phyloP scores from a whole-genome alignment of 2,329 filamentous ascomycete genomes.

The Trichophyton equinum region DNA sequence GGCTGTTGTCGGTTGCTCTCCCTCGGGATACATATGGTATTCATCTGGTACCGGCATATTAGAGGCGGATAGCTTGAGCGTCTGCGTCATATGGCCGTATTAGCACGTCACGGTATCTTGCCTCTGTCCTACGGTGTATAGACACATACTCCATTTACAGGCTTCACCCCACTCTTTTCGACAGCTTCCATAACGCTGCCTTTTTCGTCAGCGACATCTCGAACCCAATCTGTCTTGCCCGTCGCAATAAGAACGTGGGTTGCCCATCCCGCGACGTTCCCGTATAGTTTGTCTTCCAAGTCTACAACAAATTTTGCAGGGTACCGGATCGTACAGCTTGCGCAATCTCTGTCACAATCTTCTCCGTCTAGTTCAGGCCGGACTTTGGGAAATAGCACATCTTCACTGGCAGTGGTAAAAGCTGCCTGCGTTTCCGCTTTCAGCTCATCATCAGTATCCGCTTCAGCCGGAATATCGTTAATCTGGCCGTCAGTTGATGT shows the following conservation, averaged over 20 bases:
- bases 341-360: slow-evolving; percentile 79
- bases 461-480: slow-evolving; percentile 3
- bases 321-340: slow-evolving; percentile 64
- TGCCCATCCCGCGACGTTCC: slow-evolving; percentile 71
- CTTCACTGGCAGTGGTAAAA: slow-evolving; percentile 37
- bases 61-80: slow-evolving; percentile 79
- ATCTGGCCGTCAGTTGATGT: not conserved
- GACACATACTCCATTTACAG: slow-evolving; percentile 31
- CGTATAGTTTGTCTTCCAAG: slow-evolving; percentile 66
- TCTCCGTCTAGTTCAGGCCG: slow-evolving; percentile 70
- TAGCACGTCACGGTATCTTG: too few relatives aligned
- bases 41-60: slow-evolving; percentile 70
- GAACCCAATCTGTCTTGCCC: slow-evolving; percentile 90
- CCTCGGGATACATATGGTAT: slow-evolving; percentile 45
- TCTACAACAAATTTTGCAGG: slow-evolving; percentile 64
- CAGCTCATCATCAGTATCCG: not conserved
- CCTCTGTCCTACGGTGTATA: not conserved
- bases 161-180: slow-evolving; percentile 32
- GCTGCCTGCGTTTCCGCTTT: slow-evolving; percentile 18
- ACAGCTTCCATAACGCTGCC: slow-evolving; percentile 73
- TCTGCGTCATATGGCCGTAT: slow-evolving; percentile 35
- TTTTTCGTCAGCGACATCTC: slow-evolving; percentile 77
- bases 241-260: slow-evolving; percentile 87
- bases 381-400: slow-evolving; percentile 59
- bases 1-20: slow-evolving; percentile 57